phyloP scores from a whole-genome alignment of 768 basidiomycete species.

The Suillus tomentosus region DNA sequence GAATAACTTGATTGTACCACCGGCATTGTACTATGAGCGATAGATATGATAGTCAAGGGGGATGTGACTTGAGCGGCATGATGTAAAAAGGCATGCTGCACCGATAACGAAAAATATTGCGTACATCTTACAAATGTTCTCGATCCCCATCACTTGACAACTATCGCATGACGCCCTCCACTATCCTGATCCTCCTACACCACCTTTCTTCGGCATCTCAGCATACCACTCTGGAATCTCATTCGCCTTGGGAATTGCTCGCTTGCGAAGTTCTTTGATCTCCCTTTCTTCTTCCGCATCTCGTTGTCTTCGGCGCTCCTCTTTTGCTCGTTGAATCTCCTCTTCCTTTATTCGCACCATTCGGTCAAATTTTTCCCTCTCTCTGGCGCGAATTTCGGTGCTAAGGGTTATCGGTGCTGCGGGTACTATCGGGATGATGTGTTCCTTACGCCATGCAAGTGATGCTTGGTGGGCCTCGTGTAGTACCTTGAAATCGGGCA shows the following conservation, averaged over 20 bases:
- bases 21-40: constrained; percentile 1
- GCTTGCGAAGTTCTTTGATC: constrained; percentile 61
- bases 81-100: constrained; percentile 20
- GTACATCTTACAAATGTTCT: constrained; percentile 13
- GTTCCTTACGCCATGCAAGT: constrained; percentile 46
- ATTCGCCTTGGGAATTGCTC: constrained; percentile 67
- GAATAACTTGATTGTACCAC: constrained; percentile 26
- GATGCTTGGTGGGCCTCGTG: constrained; percentile 47
- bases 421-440: constrained; percentile 50
- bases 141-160: constrained; percentile 18
- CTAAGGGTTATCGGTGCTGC: constrained; percentile 43
- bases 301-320: constrained; percentile 46
- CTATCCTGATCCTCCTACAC: constrained; percentile 22
- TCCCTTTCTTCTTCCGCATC: constrained; percentile 62
- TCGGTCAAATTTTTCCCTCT: constrained; percentile 66
- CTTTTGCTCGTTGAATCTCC: constrained; percentile 49
- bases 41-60: constrained; percentile 1
- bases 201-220: constrained; percentile 60
- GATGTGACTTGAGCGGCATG: constrained; percentile 10
- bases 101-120: constrained; percentile 21
- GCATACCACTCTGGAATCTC: constrained; percentile 80
- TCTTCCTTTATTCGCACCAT: constrained; percentile 56
- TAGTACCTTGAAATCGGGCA: constrained; percentile 57
- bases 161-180: constrained; percentile 5
- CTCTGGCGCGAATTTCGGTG: constrained; percentile 59